Conservation (phyloP, 208 protist species). For the Acanthamoeba sp. region DNA sequence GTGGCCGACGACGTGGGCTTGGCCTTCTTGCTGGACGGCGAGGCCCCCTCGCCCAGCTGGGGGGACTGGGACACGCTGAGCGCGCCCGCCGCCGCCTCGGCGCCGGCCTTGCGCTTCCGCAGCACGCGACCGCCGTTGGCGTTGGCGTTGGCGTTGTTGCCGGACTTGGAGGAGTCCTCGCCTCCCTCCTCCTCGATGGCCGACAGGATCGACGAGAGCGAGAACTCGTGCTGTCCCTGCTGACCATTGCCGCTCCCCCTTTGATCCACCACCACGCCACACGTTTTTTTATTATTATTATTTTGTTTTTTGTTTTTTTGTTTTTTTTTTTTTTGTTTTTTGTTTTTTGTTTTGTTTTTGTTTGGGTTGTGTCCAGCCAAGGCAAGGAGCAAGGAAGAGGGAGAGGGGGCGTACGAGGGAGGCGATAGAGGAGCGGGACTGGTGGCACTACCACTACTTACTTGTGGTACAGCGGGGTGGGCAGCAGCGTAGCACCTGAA, state of each 20-base stretch:
- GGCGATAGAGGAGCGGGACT: background rate
- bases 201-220: background rate
- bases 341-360: too few species aligned
- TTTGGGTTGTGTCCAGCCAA: too few species aligned
- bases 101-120: background rate
- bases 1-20: background rate
- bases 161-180: too few species aligned
- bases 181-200: constrained; percentile 21
- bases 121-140: background rate
- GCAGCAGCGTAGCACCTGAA: background rate
- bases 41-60: background rate
- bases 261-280: too few species aligned
- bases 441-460: too few species aligned
- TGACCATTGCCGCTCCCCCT: too few species aligned
- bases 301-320: too few species aligned
- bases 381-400: background rate
- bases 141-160: background rate
- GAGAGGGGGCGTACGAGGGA: background rate
- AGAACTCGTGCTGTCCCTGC: background rate
- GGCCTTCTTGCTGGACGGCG: background rate
- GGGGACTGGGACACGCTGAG: background rate
- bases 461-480: background rate
- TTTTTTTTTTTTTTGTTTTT: too few species aligned
- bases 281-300: too few species aligned
- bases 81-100: background rate